Percentiles rank a stretch among this genome's conserved stretches.
Evolutionary conservation across 2,329 filamentous ascomycete genomes (phyloP).

Genomic region (Aspergillus japonicus): DNA sequence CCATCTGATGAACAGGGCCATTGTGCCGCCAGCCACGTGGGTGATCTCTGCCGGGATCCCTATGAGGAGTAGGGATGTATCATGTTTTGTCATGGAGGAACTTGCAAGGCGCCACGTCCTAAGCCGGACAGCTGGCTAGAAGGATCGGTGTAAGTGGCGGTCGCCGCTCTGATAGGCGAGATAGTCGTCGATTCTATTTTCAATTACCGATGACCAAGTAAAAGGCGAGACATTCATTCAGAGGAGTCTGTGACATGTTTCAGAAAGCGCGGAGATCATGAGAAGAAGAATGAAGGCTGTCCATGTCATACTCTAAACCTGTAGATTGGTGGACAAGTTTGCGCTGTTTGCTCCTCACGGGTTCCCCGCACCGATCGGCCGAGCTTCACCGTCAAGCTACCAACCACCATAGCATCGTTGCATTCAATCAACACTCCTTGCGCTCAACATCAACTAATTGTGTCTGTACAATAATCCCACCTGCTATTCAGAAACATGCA

Average conservation of each 20-base stretch:
- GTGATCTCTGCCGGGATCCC: neutral
- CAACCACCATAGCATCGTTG: neutral
- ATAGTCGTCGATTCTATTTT: too few species aligned
- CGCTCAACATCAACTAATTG: neutral
- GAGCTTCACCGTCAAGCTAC: too few species aligned
- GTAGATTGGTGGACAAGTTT: neutral
- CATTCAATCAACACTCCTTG: neutral
- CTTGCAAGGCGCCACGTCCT: neutral
- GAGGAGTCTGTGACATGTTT: too few species aligned
- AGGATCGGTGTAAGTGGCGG: neutral
- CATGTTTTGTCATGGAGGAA: neutral
- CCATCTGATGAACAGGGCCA: neutral
- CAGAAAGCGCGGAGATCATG: too few species aligned
- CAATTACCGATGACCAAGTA: too few species aligned
- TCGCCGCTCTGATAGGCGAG: too few species aligned
- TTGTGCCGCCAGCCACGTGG: constrained; percentile 3
- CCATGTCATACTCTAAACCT: too few species aligned
- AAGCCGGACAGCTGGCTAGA: neutral
- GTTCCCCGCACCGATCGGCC: neutral
- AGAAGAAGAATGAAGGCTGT: too few species aligned
- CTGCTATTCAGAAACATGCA: neutral
- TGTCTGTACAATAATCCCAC: too few species aligned
- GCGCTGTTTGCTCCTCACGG: neutral
- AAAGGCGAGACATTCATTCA: too few species aligned
- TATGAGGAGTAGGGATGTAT: neutral